Conservation (phyloP, 129 eudicot species). For the Heracleum sosnowskyi region DNA sequence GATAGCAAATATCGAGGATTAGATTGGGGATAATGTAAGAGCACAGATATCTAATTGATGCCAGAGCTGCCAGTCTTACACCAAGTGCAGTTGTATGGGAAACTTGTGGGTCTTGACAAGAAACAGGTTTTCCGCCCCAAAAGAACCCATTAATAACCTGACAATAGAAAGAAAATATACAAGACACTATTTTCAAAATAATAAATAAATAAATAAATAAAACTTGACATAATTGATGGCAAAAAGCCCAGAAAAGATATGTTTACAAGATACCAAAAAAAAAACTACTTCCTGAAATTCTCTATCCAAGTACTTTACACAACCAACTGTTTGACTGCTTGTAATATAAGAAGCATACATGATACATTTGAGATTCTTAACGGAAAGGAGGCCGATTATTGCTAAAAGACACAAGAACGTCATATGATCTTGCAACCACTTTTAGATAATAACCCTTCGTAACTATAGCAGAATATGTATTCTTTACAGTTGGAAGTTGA, state of each 20-base stretch:
- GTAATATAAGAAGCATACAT: background rate
- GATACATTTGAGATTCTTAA: background rate
- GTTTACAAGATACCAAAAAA: background rate
- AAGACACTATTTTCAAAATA: background rate
- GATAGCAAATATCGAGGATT: slow-evolving; percentile 7
- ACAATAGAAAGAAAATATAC: background rate
- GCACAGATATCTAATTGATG: background rate
- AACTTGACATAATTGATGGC: background rate
- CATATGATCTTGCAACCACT: background rate
- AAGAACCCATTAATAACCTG: slow-evolving; percentile 98
- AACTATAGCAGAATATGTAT: background rate
- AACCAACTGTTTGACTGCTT: background rate
- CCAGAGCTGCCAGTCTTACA: slow-evolving; percentile 38
- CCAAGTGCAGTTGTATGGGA: slow-evolving; percentile 73
- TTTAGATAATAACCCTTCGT: background rate
- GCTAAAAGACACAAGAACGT: background rate
- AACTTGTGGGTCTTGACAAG: slow-evolving; percentile 38
- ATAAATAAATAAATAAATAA: background rate
- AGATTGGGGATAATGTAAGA: background rate
- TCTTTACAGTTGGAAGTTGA: background rate
- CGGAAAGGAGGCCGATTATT: background rate
- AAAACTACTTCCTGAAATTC: background rate
- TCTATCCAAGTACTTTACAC: background rate
- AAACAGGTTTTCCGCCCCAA: slow-evolving; percentile 73
- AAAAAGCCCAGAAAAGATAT: background rate